Evolutionary conservation across 305 asterid genomes (phyloP), one percentile per base, ranked within the genome.

Genomic region (Withania somnifera): DNA sequence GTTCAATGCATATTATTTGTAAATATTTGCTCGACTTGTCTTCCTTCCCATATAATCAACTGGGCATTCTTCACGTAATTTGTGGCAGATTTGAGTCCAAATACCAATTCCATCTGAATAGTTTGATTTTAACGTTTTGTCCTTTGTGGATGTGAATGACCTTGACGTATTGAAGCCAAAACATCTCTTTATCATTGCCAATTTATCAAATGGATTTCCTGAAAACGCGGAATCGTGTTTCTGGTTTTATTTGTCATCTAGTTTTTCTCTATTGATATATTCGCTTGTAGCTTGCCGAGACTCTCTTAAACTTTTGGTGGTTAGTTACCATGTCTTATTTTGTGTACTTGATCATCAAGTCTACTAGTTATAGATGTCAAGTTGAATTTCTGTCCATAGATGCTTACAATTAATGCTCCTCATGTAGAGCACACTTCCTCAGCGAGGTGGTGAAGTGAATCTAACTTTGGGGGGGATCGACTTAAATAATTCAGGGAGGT

Each of bases 401-500:
- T 83, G 83, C 84, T 79, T 73, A 73, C 75, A 61, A 42, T 15
- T 81, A 80, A 45, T 57, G 71, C 85, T 83, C 42, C 81, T 80
- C 82, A 63, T 88, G 86, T 73, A 96, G 98, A 93, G 97, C 89
- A 93, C 96, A 85, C 94, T 97, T 88, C 95, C 97, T 53, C 99
- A 91, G 83, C 95, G 98, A 85, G 97, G 97, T 78, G 99, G 98
- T 71, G 99, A 97, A 91, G 97, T 97, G 77, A 97, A 97, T 91
- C 88, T 97, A 82, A 97, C 98, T 64, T 85, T 97, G 87, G 98
- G 99, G 51, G 99, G 99, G 83, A 94, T 97, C 54, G 98, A 97
- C 89, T 89, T 97, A 82, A 97, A 97, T 86, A 97, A 93, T 87
- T 94, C 98, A 22, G 99, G 99, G 84, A 97, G 99, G 99, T 97